Evolutionary conservation across 1,284 basidiomycete species (phyloP), one percentile per base, ranked within the genome.

Genomic region (Albatrellus sp.): DNA sequence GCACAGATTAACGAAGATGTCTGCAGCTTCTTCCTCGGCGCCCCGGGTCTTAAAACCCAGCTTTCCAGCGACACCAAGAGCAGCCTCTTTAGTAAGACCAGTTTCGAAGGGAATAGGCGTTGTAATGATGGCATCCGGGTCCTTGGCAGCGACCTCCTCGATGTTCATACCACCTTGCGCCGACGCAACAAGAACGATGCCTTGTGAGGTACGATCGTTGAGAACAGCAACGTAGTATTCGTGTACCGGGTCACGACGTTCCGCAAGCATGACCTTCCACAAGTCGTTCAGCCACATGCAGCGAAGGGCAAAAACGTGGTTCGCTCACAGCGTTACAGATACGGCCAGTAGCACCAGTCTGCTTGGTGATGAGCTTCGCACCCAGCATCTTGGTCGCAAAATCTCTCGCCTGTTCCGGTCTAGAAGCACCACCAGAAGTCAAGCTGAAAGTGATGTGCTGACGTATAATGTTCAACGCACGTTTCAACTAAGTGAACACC

Each of bases 181-280:
- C 36, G 96, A 98, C 17, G 87, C 87, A 49, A 99, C 92, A 46
- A 99, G 75, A 20, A 98, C 94, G 42, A 93, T 90, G 12, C 88
- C 81, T 54, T 92, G 85, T 12, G 84, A 72, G 30, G 77, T 77
- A 55, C 96, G 90, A 72, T 99, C 96, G 63, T 98, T 98, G 49
- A 99, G 77, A 40, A 98, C 78, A 29, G 96, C 96, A 45, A 94
- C 87, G 61, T 99, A 99, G 73, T 98, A 98, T 65, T 99, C 96
- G 64, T 99, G 94, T 42, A 81, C 77, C 39, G 94, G 90, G 48
- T 90, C 80, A 52, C 92, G 85, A 52, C 90, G 83, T 68, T 98
- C 93, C 13, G 96, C 96, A 47, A 99, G 75, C 96, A 99, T 98
- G 58, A 99, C 81, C 88, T 91, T 54, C 31, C 34, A 10, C 47